Percentiles rank a stretch among this genome's conserved stretches.
These are phyloP conservation scores for Saccharomyces mikatae DNA, from an alignment of 805 yeast genomes.

Conservation along the genomic window DNA sequence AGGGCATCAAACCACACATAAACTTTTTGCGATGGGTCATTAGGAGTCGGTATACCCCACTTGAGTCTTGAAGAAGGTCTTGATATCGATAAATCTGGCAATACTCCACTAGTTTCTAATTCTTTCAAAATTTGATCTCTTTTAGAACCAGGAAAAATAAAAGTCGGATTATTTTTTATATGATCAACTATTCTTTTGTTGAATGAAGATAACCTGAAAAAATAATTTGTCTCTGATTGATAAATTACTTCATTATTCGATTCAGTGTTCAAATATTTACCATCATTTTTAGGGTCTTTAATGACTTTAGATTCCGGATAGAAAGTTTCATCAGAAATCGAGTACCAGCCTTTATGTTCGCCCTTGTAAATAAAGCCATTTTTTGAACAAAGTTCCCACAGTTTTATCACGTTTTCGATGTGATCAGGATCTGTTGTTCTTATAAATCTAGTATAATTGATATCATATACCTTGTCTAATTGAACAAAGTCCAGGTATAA, in stretches of 20 bases:
- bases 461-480: constrained; percentile 50
- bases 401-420: constrained; percentile 46
- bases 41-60: constrained; percentile 92
- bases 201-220: constrained; percentile 65
- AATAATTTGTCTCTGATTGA: constrained; percentile 79
- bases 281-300: constrained; percentile 19
- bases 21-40: constrained; percentile 65
- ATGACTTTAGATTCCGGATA: constrained; percentile 74
- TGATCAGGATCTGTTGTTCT: constrained; percentile 89
- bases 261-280: constrained; percentile 41
- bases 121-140: constrained; percentile 50
- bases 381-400: constrained; percentile 59
- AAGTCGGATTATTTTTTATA: constrained; percentile 42
- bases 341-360: constrained; percentile 88
- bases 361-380: constrained; percentile 74
- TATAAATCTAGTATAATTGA: constrained; percentile 68
- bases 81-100: constrained; percentile 76
- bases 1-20: constrained; percentile 98
- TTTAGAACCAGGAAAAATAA: constrained; percentile 59
- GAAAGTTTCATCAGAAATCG: constrained; percentile 88
- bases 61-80: constrained; percentile 67
- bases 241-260: constrained; percentile 67
- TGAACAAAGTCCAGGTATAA: constrained; percentile 55
- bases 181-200: constrained; percentile 43
- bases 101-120: constrained; percentile 35